These are phyloP conservation scores for Suillus discolor DNA, from an alignment of 768 basidiomycete genomes.

Conservation along the genomic window DNA sequence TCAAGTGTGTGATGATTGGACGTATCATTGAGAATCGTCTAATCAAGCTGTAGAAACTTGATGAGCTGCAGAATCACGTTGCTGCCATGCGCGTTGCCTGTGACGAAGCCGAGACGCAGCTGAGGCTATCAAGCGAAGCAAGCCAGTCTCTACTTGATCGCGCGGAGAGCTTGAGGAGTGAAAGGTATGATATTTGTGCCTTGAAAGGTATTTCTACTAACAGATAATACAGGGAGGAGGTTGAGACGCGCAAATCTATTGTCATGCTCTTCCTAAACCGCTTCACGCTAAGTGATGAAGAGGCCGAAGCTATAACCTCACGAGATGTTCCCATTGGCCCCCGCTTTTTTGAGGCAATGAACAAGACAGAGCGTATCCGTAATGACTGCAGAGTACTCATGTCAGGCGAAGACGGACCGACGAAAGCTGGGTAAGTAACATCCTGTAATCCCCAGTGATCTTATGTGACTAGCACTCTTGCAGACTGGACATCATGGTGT, in stretches of 20 bases:
- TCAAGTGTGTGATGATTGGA: constrained; percentile 58
- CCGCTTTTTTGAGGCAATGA: constrained; percentile 84
- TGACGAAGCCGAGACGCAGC: constrained; percentile 79
- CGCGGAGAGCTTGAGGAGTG: constrained; percentile 73
- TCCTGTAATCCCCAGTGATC: neutral
- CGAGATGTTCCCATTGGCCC: constrained; percentile 75
- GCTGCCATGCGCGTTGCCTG: constrained; percentile 80
- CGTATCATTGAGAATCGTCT: constrained; percentile 6
- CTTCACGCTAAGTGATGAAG: constrained; percentile 80
- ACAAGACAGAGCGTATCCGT: constrained; percentile 81
- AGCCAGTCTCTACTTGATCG: constrained; percentile 82
- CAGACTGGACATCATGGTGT: constrained; percentile 88
- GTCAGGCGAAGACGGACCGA: constrained; percentile 80
- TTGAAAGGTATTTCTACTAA: neutral
- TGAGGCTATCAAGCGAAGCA: constrained; percentile 72
- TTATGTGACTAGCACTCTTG: constrained; percentile 3
- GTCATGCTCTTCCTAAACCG: constrained; percentile 78
- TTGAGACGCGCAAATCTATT: constrained; percentile 73
- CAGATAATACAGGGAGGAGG: constrained; percentile 52
- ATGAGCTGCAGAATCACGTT: constrained; percentile 76
- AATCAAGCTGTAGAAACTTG: constrained; percentile 67
- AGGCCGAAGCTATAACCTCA: constrained; percentile 74
- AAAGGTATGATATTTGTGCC: constrained; percentile 52
- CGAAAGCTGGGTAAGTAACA: constrained; percentile 67
- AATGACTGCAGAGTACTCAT: constrained; percentile 86